Conservation (phyloP, 148 eudicot genomes). For the Camellia sinensis region DNA sequence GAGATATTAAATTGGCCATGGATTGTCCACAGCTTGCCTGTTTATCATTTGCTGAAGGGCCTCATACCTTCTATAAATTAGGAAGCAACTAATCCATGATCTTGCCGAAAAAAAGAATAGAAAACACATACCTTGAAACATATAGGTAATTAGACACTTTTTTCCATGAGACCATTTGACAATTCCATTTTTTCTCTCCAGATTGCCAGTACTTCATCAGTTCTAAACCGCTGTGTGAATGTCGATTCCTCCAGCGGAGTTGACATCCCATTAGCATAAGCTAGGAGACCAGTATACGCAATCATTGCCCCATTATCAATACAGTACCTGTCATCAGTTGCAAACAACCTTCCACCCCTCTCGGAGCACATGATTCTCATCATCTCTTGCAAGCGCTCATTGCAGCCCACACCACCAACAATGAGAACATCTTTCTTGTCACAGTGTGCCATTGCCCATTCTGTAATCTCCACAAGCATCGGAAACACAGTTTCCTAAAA, state of each 20-base stretch:
- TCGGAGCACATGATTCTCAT: constrained; percentile 85
- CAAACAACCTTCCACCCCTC: constrained; percentile 68
- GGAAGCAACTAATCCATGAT: background rate
- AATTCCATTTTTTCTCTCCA: constrained; percentile 68
- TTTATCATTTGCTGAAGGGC: background rate
- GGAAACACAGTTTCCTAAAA: constrained; percentile 88
- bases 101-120: background rate
- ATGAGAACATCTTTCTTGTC: constrained; percentile 87
- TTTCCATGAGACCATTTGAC: background rate
- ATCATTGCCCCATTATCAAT: constrained; percentile 93
- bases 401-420: constrained; percentile 98
- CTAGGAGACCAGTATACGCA: constrained; percentile 87
- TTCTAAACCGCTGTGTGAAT: constrained; percentile 80
- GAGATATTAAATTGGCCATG: background rate
- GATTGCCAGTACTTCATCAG: constrained; percentile 80
- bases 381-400: constrained; percentile 88
- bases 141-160: constrained; percentile 4
- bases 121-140: background rate
- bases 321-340: constrained; percentile 86
- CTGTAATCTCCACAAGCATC: constrained; percentile 98
- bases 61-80: background rate
- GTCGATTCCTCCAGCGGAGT: constrained; percentile 81
- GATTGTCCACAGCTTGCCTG: background rate
- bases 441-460: constrained; percentile 98
- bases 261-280: constrained; percentile 53